phyloP scores from a whole-genome alignment of 441 rosid species.

The Erysimum cheiri region DNA sequence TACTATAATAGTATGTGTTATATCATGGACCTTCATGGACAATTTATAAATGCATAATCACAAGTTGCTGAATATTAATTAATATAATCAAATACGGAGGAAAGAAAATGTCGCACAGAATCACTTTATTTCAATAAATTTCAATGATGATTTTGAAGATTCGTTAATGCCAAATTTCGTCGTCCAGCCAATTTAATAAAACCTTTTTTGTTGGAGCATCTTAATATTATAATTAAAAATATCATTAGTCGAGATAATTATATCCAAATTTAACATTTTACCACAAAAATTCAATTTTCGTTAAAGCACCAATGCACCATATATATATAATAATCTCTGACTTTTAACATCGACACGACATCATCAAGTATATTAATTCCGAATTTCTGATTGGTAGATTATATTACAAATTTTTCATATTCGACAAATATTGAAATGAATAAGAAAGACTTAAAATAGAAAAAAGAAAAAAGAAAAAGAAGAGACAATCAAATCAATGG shows the following conservation, averaged over 20 bases:
- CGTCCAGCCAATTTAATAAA: neutral
- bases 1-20: neutral
- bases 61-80: constrained; percentile 13
- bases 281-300: too few relatives aligned
- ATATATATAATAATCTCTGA: too few relatives aligned
- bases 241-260: too few relatives aligned
- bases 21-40: neutral
- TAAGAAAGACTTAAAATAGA: neutral
- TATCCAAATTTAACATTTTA: too few relatives aligned
- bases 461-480: neutral
- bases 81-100: neutral
- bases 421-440: neutral
- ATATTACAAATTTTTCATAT: neutral
- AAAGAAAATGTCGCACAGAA: neutral
- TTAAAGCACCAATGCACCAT: too few relatives aligned
- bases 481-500: neutral
- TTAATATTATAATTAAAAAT: too few relatives aligned
- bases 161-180: neutral
- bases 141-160: neutral
- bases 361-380: too few relatives aligned
- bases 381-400: neutral
- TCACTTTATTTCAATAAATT: neutral
- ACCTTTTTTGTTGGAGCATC: neutral
- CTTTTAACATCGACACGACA: too few relatives aligned
- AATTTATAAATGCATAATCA: neutral